Evolutionary conservation across 1,284 basidiomycete genomes (phyloP).

Genomic region (Ceratobasidium papillatum): DNA sequence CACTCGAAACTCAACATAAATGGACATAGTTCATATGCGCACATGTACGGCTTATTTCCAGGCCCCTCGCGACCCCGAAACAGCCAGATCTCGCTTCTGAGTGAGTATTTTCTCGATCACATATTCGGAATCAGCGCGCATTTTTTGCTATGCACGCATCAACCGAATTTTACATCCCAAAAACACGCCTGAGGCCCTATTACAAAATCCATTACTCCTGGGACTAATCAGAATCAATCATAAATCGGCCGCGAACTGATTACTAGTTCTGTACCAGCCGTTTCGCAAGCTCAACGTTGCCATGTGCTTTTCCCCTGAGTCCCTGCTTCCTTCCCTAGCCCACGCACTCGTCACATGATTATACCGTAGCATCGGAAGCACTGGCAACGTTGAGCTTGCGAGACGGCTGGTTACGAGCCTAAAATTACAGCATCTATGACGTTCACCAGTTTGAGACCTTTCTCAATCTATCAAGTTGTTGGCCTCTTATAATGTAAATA

Average conservation of each 20-base stretch:
- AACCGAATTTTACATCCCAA: neutral
- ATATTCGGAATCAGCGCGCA: neutral
- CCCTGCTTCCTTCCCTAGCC: too few species aligned
- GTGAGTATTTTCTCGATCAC: neutral
- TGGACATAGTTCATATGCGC: neutral
- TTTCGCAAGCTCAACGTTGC: neutral
- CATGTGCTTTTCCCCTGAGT: neutral
- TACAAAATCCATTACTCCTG: constrained; percentile 2
- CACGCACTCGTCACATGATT: too few species aligned
- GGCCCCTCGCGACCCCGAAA: neutral
- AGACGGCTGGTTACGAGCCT: constrained; percentile 5
- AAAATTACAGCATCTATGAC: too few species aligned
- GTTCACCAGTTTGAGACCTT: too few species aligned
- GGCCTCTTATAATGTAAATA: too few species aligned
- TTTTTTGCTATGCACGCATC: neutral
- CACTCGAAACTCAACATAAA: neutral
- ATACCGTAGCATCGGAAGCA: neutral
- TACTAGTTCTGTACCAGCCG: neutral
- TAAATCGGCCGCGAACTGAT: neutral
- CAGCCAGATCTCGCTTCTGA: neutral
- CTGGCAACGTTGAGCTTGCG: neutral
- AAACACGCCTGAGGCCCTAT: neutral
- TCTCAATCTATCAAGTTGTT: too few species aligned
- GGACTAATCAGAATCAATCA: constrained; percentile 7
- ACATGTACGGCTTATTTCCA: neutral